Base-by-base conservation (phyloP, 2,329 filamentous ascomycete genomes). In the Alternaria sp. region DNA sequence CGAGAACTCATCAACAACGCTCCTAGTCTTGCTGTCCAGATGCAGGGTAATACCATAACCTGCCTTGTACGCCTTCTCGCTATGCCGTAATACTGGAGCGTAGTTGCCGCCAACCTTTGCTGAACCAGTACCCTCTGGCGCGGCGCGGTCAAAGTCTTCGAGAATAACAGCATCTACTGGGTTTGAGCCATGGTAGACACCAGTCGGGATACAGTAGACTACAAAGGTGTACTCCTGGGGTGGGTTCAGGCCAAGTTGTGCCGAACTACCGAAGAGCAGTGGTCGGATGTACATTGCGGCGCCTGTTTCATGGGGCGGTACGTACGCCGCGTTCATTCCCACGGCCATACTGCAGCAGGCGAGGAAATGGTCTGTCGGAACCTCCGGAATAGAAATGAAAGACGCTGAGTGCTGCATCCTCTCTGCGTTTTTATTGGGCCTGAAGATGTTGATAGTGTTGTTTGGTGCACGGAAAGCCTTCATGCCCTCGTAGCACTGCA, bases 61-160 rank as follows among this genome's bases (percentile, higher is more conserved):
- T 63, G 93, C 87, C 17, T 85, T 83, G 61, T 90, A 85, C 1
- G 96, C 95, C 75, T 87, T 90, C 73, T 97, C 93, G 76, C 92
- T 96, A 86, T 93, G 93, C 59, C 91, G 86, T 74, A 98, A 82
- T 6, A 98, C 95, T 3, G 95, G 95, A 10, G 94, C 95, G 77
- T 98, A 98, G 83, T 98, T 98, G 13, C 95, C 96, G 25, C 96
- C 95, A 4, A 98, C 87, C 83, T 98, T 98, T n/a, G 93, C 95
- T 66, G 89, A 90, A 0, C 95, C 95, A 0, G 92, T 96, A 1
- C 95, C 95, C 73, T 93, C 89, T 1, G 96, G 95, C n/a, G 95
- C 95, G 0, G 94, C 88, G 28, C 95, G 92, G 80, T 98, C 95
- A 77, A 98, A 98, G 28, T 96, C 91, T 74, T 98, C 95, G 3